Base-by-base conservation (phyloP, 495 filamentous ascomycete genomes). In the Cetradonia linearis region DNA sequence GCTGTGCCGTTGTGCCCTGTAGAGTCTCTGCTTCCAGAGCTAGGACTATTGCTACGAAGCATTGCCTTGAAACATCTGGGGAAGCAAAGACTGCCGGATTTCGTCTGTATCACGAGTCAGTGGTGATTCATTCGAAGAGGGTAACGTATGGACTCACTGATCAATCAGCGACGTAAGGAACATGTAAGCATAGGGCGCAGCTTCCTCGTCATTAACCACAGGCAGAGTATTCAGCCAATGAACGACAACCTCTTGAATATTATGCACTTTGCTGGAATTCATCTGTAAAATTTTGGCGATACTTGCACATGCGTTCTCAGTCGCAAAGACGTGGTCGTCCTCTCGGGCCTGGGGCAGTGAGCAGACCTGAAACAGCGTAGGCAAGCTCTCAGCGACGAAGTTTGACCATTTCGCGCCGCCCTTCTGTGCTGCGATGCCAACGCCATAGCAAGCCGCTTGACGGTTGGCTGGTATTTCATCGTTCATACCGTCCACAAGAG, bases 301-400 rank as follows among this genome's bases (percentile, higher is more conserved):
- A 68, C 87, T 89, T 36, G 94, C 92, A 62, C 90, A 95, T 7
- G 94, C 93, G 70, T 99, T 99, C 73, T 99, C 94, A 10, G 89
- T 97, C 0, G 94, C 94, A 74, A 92, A 99, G 1, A 96, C 87
- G 67, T 96, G 88, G 67, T 99, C 94, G 59, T 97, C 94, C 27
- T 81, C 82, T 60, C 93, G 82, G 5, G 91, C 87, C 64, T 91
- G 82, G 0, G 85, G 83, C 56, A 88, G 78, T 67, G 86, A 85
- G 36, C 87, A 88, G 55, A 86, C 87, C 67, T 86, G 80, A 76
- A 99, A 95, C 42, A 99, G 77, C 55, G 81, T 83, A 33, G 86
- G 86, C 40, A 97, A 76, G 55, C 86, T 83, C 33, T 84, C 86
- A 13, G 83, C 85, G 18, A 89, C 80, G 72, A 96, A 97, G 23